phyloP scores from a whole-genome alignment of 768 basidiomycete genomes.

The Kwoniella bestiolae region DNA sequence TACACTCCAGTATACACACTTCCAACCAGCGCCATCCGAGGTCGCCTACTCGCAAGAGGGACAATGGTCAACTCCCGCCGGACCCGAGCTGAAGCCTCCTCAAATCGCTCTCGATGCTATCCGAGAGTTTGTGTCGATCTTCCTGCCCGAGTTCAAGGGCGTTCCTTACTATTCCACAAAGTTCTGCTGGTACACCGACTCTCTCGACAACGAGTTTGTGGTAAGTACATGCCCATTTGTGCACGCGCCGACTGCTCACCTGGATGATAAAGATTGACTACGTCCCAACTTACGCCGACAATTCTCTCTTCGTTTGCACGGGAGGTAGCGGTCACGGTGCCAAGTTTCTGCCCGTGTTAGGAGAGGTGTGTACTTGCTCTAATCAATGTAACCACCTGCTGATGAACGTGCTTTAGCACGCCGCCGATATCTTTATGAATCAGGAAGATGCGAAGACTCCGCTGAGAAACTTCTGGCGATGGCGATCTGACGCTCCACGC shows the following conservation, averaged over 20 bases:
- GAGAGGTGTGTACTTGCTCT: conserved; percentile 16
- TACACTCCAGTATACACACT: background rate
- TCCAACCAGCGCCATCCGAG: background rate
- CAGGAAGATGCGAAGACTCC: conserved; percentile 10
- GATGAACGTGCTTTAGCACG: conserved; percentile 12
- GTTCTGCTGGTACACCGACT: conserved; percentile 44
- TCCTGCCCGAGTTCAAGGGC: conserved; percentile 36
- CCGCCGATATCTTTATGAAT: conserved; percentile 21
- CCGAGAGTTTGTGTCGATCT: conserved; percentile 26
- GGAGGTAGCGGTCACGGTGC: conserved; percentile 37
- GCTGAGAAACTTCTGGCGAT: conserved; percentile 28
- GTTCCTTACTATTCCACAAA: conserved; percentile 32
- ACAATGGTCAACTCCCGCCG: background rate
- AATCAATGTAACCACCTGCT: background rate
- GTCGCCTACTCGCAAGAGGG: background rate
- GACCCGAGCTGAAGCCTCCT: conserved; percentile 30
- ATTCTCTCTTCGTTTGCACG: conserved; percentile 28
- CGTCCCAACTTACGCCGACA: conserved; percentile 20
- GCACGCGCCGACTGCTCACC: background rate
- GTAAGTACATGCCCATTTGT: background rate
- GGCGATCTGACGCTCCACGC: conserved; percentile 18
- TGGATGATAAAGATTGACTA: conserved; percentile 29
- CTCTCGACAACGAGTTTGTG: conserved; percentile 28
- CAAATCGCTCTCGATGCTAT: conserved; percentile 26
- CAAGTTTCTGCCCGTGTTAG: conserved; percentile 40